Base-by-base conservation (phyloP, 1,139 yeast genomes). In the Suhomyces maxii region DNA sequence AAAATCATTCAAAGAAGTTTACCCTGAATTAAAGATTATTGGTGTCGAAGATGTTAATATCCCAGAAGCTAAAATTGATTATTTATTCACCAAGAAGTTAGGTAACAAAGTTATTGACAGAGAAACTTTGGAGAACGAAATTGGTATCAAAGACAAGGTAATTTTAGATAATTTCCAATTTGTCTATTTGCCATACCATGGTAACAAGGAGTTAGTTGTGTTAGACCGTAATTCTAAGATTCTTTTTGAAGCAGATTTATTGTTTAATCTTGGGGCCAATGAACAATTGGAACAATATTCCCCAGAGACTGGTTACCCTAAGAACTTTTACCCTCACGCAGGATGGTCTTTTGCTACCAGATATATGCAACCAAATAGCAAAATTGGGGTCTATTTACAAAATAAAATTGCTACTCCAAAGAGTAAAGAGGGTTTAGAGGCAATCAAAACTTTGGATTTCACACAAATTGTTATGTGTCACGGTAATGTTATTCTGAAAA, bases 21-120 rank as follows among this genome's bases (percentile, higher is more conserved):
- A 65, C 54, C 86, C 86, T n/a, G 53, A 65, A 45, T 56, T 66
- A 54, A 75, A 76, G 54, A 63, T 82, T 28, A 69, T 83, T 47
- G 86, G 82, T 6, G 69, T 74, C 62, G 79, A 74, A 40, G 57
- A 59, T 26, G 59, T 67, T 9, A 66, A 65, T 3, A 51, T 65
- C 23, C 54, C 61, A 2, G 55, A 51, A 2, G 38, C 47, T 34
- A 36, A 42, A 9, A 60, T 77, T 32, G 80, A 73, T 48, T 65
- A 71, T 49, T 56, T 55, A 13, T 57, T 80, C 38, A 59, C 62
- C 3, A 50, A 55, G 8, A 49, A 52, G 3, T 34, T 54, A 12
- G 77, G 67, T 2, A 61, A 72, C 53, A 60, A 63, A 48, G 43
- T 69, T 8, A 49, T 68, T 38, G 61, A 57, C 40, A 55, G 57